Evolutionary conservation across 345 rosid genomes (phyloP), one percentile per base, ranked within the genome.

Genomic region (Draba incana): DNA sequence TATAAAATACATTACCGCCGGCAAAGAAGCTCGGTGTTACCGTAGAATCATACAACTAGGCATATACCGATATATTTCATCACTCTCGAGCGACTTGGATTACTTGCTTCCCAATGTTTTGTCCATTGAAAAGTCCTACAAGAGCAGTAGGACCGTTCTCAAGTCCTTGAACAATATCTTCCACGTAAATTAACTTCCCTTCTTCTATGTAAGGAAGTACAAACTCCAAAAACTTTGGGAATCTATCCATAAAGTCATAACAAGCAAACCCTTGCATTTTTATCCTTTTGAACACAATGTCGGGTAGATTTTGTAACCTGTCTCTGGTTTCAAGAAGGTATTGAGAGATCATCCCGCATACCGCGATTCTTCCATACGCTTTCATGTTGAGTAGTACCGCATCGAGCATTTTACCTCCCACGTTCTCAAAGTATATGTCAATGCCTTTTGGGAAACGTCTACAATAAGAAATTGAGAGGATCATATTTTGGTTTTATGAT

Each of bases 371-470:
- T 7, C 82, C 88, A 24, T 30, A 45, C 0, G 0, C 2, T 6
- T 71, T 80, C 84, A 81, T 69, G 81, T 81, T 84, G 0, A 71
- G 9, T 8, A 84, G 80, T 23, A 80, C 88, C 0, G 81, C 77
- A 20, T 84, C 88, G 14, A 85, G 75, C 70, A 81, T 79, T 68
- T 79, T 79, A 1, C 85, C 88, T 24, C 85, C 82, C 9, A 84
- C 85, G 54, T 81, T 84, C 7, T 84, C 87, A 14, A 81, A 81
- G 78, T 84, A 81, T 27, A 84, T 75, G 38, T 81, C 87, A 16
- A 81, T 81, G 10, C 84, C 87, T 38, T 80, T 76, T 0, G 85
- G 85, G 44, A 84, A 78, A 66, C 62, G 78, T 63, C 80, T 81
- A 2, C 6, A 37, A 49, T 20, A 20, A 0, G 20, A 20, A 20